Evolutionary conservation across 2,329 filamentous ascomycete species (phyloP).

Genomic region (Penicillium janthinellum): DNA sequence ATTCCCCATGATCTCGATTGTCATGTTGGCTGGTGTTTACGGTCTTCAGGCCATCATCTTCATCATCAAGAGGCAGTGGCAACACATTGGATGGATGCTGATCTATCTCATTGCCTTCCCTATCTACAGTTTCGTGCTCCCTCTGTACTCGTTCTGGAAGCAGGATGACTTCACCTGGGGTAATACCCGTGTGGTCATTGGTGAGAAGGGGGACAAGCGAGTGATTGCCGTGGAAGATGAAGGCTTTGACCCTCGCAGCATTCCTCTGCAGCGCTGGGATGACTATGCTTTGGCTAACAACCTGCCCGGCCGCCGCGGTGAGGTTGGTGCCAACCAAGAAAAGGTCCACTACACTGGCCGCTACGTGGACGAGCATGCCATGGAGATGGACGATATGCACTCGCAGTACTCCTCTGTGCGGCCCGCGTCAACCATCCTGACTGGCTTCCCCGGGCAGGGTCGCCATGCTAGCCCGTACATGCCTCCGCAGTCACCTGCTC

Average conservation of each 20-base stretch:
- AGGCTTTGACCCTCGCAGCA: constrained; percentile 85
- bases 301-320: constrained; percentile 85
- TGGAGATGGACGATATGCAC: constrained; percentile 97
- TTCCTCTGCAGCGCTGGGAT: constrained; percentile 95
- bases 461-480: constrained; percentile 65
- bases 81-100: constrained; percentile 99
- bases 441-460: constrained; percentile 71
- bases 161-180: constrained; percentile 99
- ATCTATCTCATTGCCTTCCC: constrained; percentile 97
- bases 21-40: constrained; percentile 88
- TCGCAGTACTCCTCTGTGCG: constrained; percentile 93
- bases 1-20: constrained; percentile 83
- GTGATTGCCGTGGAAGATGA: constrained; percentile 83
- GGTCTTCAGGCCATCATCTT: constrained; percentile 96
- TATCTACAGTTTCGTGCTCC: constrained; percentile 87
- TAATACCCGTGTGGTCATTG: constrained; percentile 95
- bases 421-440: constrained; percentile 81
- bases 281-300: constrained; percentile 87
- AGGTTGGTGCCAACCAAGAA: constrained; percentile 63
- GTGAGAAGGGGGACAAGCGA: constrained; percentile 87
- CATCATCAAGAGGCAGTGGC: constrained; percentile 95
- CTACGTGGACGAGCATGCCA: constrained; percentile 74
- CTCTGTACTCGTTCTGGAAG: constrained; percentile 99
- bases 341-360: constrained; percentile 55
- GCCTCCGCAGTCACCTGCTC: constrained; percentile 78